phyloP scores from a whole-genome alignment of 2,329 filamentous ascomycete genomes.

The Sporothrix pseudoabietina region DNA sequence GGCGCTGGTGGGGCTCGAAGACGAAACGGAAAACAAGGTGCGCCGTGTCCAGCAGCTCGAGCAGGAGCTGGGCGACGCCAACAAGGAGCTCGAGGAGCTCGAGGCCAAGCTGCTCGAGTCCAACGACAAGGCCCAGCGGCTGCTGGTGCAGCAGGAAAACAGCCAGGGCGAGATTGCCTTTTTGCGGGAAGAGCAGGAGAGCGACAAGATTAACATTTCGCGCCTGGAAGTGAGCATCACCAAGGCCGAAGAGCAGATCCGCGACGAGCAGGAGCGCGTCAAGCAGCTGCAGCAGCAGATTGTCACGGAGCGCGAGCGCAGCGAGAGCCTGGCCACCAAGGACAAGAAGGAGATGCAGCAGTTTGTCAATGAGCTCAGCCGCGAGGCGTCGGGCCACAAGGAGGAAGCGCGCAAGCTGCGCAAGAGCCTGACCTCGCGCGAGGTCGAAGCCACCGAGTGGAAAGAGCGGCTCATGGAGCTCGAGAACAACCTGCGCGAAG shows the following conservation, averaged over 20 bases:
- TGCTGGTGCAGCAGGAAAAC: slow-evolving; percentile 90
- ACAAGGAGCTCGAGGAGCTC: slow-evolving; percentile 81
- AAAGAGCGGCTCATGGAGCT: slow-evolving; percentile 88
- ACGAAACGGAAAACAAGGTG: slow-evolving; percentile 79
- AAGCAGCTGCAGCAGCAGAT: slow-evolving; percentile 75
- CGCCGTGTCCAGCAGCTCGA: slow-evolving; percentile 81
- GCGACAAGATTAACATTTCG: slow-evolving; percentile 96
- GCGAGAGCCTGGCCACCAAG: slow-evolving; percentile 80
- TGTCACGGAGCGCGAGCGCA: slow-evolving; percentile 77
- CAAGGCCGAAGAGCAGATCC: slow-evolving; percentile 74
- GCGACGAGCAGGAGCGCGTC: slow-evolving; percentile 78
- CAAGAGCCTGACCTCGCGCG: slow-evolving; percentile 78
- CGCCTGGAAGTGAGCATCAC: slow-evolving; percentile 84
- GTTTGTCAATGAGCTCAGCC: slow-evolving; percentile 88
- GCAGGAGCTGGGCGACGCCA: slow-evolving; percentile 77
- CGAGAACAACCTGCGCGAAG: slow-evolving; percentile 83
- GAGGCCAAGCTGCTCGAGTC: slow-evolving; percentile 82
- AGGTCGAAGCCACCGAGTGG: slow-evolving; percentile 88
- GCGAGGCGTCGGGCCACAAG: slow-evolving; percentile 76
- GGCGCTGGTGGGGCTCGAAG: slow-evolving; percentile 81
- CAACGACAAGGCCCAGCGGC: slow-evolving; percentile 82
- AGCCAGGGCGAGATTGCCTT: slow-evolving; percentile 93
- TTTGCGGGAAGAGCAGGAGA: slow-evolving; percentile 92
- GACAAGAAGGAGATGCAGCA: slow-evolving; percentile 96
- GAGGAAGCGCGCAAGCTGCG: slow-evolving; percentile 82